Conservation (phyloP, 1,139 yeast genomes). For the Debaryomyces sp. region DNA sequence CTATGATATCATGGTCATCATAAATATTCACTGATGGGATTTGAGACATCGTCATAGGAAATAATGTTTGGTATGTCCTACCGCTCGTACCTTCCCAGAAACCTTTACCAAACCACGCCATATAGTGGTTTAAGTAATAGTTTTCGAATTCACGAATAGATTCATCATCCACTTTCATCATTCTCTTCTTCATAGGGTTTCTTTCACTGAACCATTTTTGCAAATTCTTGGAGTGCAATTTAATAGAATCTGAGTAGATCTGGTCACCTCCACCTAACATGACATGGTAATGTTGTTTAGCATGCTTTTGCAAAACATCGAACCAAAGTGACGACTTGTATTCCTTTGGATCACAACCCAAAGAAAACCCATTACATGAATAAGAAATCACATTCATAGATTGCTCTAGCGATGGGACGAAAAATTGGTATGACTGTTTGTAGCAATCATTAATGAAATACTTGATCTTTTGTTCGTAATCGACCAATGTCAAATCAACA, state of each 20-base stretch:
- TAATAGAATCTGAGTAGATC: slow-evolving; percentile 83
- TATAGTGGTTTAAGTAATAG: slow-evolving; percentile 72
- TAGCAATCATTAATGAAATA: slow-evolving; percentile 55
- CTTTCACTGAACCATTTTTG: slow-evolving; percentile 64
- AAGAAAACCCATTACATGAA: slow-evolving; percentile 93
- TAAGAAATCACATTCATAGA: slow-evolving; percentile 80
- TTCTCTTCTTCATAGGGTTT: slow-evolving; percentile 47
- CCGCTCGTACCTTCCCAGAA: slow-evolving; percentile 76
- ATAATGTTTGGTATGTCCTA: slow-evolving; percentile 62
- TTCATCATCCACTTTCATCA: slow-evolving; percentile 44
- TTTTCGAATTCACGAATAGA: slow-evolving; percentile 57
- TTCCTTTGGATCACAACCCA: slow-evolving; percentile 64
- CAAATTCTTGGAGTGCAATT: slow-evolving; percentile 55
- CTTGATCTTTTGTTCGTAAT: slow-evolving; percentile 59
- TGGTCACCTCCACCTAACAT: slow-evolving; percentile 99
- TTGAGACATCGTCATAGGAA: slow-evolving; percentile 75
- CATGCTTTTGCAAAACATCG: slow-evolving; percentile 75
- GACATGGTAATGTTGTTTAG: slow-evolving; percentile 72
- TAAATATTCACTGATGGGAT: slow-evolving; percentile 84
- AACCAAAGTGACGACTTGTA: slow-evolving; percentile 83
- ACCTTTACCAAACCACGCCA: slow-evolving; percentile 89
- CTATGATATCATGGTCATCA: slow-evolving; percentile 94
- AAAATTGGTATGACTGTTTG: slow-evolving; percentile 51
- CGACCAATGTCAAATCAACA: slow-evolving; percentile 49
- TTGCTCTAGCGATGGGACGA: slow-evolving; percentile 57